A percentile compares a stretch with the other conserved stretches of the same genome.
Evolutionary conservation across 2,329 filamentous ascomycete genomes (phyloP).

Genomic region (Penicillium nordicum): DNA sequence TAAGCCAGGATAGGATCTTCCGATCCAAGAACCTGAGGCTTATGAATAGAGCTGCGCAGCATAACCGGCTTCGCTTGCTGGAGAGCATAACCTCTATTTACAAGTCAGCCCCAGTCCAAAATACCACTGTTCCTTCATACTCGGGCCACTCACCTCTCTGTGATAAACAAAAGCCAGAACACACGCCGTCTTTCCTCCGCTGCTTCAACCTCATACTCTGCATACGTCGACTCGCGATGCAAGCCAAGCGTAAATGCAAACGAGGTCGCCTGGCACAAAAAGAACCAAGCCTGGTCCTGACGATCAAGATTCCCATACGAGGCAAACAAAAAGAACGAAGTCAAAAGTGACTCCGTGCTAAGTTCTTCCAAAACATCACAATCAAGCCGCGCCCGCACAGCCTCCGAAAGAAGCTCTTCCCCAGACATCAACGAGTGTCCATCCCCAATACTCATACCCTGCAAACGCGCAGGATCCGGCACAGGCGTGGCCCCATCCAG

Average conservation of each 20-base stretch:
- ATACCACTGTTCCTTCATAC: not conserved
- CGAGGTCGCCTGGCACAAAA: conserved; percentile 72
- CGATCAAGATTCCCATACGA: conserved; percentile 68
- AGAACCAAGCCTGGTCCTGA: conserved; percentile 75
- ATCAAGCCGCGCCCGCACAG: conserved; percentile 45
- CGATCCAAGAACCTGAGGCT: conserved; percentile 60
- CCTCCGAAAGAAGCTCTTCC: conserved; percentile 64
- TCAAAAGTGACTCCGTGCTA: conserved; percentile 50
- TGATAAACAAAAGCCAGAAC: conserved; percentile 70
- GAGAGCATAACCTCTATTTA: conserved; percentile 63
- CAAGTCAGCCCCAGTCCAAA: not conserved
- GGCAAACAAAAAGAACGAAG: conserved; percentile 76
- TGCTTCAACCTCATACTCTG: conserved; percentile 49
- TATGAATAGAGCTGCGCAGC: conserved; percentile 63
- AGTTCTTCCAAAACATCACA: conserved; percentile 42
- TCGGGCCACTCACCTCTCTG: conserved; percentile 57
- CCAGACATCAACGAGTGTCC: conserved; percentile 60
- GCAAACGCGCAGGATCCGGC: conserved; percentile 22
- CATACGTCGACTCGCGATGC: conserved; percentile 51
- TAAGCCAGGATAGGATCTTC: conserved; percentile 48
- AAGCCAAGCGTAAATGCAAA: conserved; percentile 49
- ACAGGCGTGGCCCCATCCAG: conserved; percentile 32
- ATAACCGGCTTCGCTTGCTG: conserved; percentile 67
- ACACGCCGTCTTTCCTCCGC: conserved; percentile 62
- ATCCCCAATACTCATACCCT: conserved; percentile 54